Percentiles rank a stretch among this genome's conserved stretches.
phyloP scores from a whole-genome alignment of 129 eudicot species.

The Sambucus nigra region DNA sequence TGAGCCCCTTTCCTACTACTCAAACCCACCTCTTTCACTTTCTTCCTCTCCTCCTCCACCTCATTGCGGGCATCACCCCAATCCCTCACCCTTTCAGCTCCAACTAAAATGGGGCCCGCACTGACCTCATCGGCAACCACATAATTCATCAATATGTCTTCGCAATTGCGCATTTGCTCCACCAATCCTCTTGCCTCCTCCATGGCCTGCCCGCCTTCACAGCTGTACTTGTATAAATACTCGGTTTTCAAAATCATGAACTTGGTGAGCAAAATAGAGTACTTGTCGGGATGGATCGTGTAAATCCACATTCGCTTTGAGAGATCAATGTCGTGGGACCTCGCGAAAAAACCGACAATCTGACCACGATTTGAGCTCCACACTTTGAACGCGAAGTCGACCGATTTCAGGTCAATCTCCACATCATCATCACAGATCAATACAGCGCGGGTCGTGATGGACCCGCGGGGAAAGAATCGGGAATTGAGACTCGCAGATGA shows the following conservation, averaged over 20 bases:
- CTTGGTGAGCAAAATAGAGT: constrained; percentile 70
- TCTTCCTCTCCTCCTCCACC: constrained; percentile 10
- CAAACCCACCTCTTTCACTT: constrained; percentile 42
- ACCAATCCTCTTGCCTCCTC: constrained; percentile 43
- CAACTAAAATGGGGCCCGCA: constrained; percentile 58
- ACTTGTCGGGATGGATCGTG: constrained; percentile 58
- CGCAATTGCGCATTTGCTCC: constrained; percentile 69
- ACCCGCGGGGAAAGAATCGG: constrained; percentile 57
- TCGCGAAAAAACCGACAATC: constrained; percentile 57
- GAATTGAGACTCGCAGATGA: constrained; percentile 50
- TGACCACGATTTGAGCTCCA: constrained; percentile 48
- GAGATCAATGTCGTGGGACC: constrained; percentile 77
- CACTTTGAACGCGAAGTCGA: constrained; percentile 49
- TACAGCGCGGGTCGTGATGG: constrained; percentile 60
- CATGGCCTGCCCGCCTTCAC: constrained; percentile 32
- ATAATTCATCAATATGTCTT: constrained; percentile 86
- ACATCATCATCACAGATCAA: constrained; percentile 83
- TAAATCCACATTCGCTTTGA: constrained; percentile 51
- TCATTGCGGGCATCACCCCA: constrained; percentile 89
- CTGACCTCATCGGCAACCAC: constrained; percentile 48
- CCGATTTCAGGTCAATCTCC: constrained; percentile 33
- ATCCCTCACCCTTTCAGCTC: constrained; percentile 61
- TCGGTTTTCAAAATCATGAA: constrained; percentile 48
- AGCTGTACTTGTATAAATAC: constrained; percentile 40
- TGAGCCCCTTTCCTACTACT: constrained; percentile 77